These are phyloP conservation scores for Coemansia biformis DNA, from an alignment of 192 early-diverging fungal species.

Conservation along the genomic window DNA sequence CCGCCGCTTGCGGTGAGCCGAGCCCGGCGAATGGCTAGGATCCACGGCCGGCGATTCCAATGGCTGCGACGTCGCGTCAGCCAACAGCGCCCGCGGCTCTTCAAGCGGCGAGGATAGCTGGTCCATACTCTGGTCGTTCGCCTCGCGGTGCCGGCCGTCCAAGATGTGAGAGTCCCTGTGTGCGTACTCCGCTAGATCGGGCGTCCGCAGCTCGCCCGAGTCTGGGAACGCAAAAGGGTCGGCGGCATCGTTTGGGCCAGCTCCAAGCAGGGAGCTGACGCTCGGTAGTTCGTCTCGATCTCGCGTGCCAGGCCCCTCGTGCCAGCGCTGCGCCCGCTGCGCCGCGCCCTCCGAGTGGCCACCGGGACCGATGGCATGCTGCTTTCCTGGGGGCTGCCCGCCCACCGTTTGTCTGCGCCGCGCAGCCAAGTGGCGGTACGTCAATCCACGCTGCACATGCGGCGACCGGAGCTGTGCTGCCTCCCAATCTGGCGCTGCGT, in stretches of 20 bases:
- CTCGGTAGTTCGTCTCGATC: constrained; percentile 9
- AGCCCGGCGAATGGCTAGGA: background rate
- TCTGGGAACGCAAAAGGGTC: constrained; percentile 6
- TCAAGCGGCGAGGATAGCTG: no score
- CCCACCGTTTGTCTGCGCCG: constrained; percentile 5
- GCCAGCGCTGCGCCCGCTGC: no score
- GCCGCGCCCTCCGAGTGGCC: no score
- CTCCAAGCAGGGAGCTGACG: constrained; percentile 4
- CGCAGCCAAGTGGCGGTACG: constrained; percentile 27
- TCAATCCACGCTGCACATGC: constrained; percentile 9
- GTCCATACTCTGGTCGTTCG: no score
- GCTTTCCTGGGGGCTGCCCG: no score
- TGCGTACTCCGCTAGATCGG: background rate
- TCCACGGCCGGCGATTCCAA: no score
- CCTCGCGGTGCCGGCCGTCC: no score
- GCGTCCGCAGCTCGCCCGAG: background rate
- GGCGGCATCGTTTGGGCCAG: background rate
- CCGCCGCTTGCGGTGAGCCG: background rate
- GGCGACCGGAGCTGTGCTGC: constrained; percentile 2
- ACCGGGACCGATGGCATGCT: no score
- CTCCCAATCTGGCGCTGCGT: background rate
- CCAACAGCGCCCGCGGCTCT: no score
- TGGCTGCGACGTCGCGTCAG: no score
- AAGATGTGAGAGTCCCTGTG: no score
- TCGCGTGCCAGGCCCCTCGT: no score